A percentile compares a stretch with the other conserved stretches of the same genome.
phyloP scores from a whole-genome alignment of 805 yeast genomes.

The Saccharomycopsis olivae region DNA sequence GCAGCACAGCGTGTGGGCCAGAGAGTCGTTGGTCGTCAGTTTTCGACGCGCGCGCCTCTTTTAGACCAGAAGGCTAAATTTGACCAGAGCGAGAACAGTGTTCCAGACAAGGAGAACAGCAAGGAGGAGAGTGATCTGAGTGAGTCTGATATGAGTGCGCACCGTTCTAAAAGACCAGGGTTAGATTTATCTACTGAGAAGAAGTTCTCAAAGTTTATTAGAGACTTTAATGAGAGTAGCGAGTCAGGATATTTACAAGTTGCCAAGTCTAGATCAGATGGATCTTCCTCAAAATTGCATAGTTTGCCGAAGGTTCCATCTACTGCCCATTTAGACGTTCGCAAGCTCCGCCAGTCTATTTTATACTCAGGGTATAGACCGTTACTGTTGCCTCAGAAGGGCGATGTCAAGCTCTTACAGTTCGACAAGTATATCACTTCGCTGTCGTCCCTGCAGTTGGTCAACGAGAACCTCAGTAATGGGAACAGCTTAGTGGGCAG shows the following conservation, averaged over 20 bases:
- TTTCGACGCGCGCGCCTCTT: too few species aligned
- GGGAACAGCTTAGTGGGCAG: not conserved
- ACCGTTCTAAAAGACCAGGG: constrained; percentile 1
- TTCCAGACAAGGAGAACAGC: too few species aligned
- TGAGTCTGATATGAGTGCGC: too few species aligned
- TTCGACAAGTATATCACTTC: constrained; percentile 7
- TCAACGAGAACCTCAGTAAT: too few species aligned
- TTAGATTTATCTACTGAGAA: constrained; percentile 12
- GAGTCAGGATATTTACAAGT: not conserved
- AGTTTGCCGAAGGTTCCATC: constrained; percentile 12
- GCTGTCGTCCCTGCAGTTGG: too few species aligned
- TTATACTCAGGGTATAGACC: constrained; percentile 17
- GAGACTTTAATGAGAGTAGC: constrained; percentile 10
- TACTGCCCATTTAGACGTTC: constrained; percentile 14
- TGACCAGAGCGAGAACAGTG: too few species aligned
- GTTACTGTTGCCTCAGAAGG: constrained; percentile 12
- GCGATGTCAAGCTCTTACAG: constrained; percentile 7
- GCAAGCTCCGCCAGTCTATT: constrained; percentile 14
- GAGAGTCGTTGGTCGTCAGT: too few species aligned
- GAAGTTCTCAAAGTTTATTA: constrained; percentile 15
- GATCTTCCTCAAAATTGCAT: not conserved
- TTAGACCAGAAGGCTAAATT: too few species aligned
- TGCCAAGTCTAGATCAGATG: not conserved
- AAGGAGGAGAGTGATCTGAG: too few species aligned
- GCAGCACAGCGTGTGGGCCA: too few species aligned